phyloP scores from a whole-genome alignment of 257 asterid species.

The Solanum megistacrolobum region DNA sequence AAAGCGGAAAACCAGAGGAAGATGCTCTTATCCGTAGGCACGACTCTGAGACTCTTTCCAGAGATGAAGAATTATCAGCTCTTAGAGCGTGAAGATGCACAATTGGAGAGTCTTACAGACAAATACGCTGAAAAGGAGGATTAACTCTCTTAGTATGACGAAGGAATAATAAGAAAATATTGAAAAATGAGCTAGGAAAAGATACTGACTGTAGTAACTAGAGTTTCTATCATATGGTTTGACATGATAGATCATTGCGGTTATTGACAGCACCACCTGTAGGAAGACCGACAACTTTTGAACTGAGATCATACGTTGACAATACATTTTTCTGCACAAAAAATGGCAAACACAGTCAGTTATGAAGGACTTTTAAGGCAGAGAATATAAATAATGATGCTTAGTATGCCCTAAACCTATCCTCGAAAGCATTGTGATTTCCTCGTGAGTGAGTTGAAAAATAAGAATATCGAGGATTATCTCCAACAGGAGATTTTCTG shows the following conservation, averaged over 20 bases:
- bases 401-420: background rate
- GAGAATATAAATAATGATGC: background rate
- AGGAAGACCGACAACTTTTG: conserved; percentile 27
- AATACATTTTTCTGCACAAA: conserved; percentile 48
- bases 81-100: background rate
- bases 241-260: conserved; percentile 15
- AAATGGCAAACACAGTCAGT: background rate
- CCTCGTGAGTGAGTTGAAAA: background rate
- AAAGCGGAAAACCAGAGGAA: background rate
- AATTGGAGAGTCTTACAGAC: background rate
- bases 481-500: background rate
- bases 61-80: background rate
- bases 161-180: background rate
- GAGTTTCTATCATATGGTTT: background rate
- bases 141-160: background rate
- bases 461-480: background rate
- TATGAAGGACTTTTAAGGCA: background rate
- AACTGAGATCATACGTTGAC: conserved; percentile 39
- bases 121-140: background rate
- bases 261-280: conserved; percentile 13
- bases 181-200: background rate
- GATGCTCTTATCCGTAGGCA: background rate
- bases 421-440: background rate
- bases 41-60: background rate
- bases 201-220: background rate